Evolutionary conservation across 2,329 filamentous ascomycete genomes (phyloP).

Genomic region (Pyrenochaeta sp.): DNA sequence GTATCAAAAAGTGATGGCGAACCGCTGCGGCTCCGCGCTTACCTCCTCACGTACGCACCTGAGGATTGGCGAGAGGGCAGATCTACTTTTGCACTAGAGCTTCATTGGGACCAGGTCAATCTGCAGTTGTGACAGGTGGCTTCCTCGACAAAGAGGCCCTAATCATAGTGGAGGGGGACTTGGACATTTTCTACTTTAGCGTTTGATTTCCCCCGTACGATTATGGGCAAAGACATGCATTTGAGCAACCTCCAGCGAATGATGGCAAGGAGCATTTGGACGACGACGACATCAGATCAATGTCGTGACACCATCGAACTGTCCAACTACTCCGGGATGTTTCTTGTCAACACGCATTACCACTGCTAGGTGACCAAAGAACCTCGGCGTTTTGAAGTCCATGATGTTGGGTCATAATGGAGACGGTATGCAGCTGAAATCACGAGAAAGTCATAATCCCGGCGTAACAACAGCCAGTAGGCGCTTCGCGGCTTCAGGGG

Average conservation of each 20-base stretch:
- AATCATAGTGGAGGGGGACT: neutral
- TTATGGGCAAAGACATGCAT: neutral
- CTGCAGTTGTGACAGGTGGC: conserved; percentile 22
- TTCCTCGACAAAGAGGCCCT: conserved; percentile 8
- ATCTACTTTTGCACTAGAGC: conserved; percentile 17
- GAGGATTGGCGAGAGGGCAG: conserved; percentile 23
- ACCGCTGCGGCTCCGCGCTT: conserved; percentile 38
- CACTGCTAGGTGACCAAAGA: neutral
- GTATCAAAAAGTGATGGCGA: conserved; percentile 17
- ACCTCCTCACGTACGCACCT: conserved; percentile 14
- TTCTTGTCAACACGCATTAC: neutral
- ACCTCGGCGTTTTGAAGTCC: conserved; percentile 4
- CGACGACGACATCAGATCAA: too few species aligned
- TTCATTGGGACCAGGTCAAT: conserved; percentile 11
- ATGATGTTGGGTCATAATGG: conserved; percentile 7
- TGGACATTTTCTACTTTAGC: conserved; percentile 7
- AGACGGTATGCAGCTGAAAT: conserved; percentile 3
- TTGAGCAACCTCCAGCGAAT: neutral
- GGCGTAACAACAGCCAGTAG: conserved; percentile 7
- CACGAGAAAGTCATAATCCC: conserved; percentile 5
- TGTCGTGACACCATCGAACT: neutral
- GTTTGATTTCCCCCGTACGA: neutral
- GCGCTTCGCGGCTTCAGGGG: conserved; percentile 1
- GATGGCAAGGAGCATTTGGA: neutral
- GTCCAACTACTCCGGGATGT: neutral